These are phyloP conservation scores for Taxillus chinensis DNA, from an alignment of 164 flowering plant genomes.

Conservation along the genomic window DNA sequence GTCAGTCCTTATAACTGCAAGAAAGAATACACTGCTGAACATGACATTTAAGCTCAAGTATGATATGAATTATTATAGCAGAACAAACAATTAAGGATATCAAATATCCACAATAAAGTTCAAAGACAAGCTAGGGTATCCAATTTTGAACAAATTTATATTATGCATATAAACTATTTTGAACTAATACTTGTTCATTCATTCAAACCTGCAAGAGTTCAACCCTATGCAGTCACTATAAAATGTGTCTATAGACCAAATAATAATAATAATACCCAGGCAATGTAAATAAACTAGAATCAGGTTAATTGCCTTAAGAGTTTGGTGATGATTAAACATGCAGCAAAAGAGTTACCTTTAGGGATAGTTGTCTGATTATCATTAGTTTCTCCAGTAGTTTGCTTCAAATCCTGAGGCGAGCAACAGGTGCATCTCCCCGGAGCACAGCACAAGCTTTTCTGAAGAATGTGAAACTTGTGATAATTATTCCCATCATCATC, in stretches of 20 bases:
- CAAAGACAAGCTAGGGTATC: no score
- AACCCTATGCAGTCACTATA: no score
- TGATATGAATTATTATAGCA: background rate
- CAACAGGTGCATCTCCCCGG: slow-evolving; percentile 59
- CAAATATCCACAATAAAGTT: background rate
- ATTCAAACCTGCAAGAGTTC: no score
- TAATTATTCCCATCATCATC: slow-evolving; percentile 39
- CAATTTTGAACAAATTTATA: no score
- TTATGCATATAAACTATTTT: no score
- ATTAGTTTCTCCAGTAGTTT: slow-evolving; percentile 39
- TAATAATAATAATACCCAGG: no score
- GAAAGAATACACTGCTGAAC: slow-evolving; percentile 4
- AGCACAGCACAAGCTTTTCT: slow-evolving; percentile 71
- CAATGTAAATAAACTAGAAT: no score
- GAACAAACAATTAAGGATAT: background rate
- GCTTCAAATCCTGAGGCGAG: slow-evolving; percentile 43
- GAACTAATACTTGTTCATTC: no score
- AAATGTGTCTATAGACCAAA: no score
- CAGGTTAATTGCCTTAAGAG: no score
- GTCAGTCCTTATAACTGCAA: slow-evolving; percentile 61
- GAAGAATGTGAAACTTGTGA: slow-evolving; percentile 75
- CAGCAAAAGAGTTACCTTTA: slow-evolving; percentile 35
- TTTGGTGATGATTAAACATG: background rate
- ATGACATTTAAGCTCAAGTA: background rate
- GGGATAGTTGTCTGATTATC: slow-evolving; percentile 49